Base-by-base conservation (phyloP, 1,284 basidiomycete species). In the Pyrrhoderma lamaoense region DNA sequence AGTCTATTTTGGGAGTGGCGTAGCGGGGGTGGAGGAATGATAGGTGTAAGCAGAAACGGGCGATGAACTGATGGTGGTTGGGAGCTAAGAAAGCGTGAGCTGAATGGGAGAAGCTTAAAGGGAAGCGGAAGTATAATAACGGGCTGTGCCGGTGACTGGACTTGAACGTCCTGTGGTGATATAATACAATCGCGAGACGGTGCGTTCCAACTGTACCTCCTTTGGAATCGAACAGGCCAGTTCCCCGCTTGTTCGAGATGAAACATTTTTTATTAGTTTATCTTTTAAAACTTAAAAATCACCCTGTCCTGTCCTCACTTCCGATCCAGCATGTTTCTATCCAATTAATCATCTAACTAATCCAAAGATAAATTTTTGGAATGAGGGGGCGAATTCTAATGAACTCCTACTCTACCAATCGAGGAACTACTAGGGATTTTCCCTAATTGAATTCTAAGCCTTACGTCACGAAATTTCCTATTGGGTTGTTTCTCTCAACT, bases 61-160 rank as follows among this genome's bases (percentile, higher is more conserved):
- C 43, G 39, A n/a, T 25, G 34, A 22, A 44, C 19, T 49, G 52
- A 49, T 53, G 52, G 42, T 49, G 52, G 52, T 49, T 36, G 23
- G 42, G 39, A 37, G 38, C 40, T 25, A 47, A 53, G 7, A 31
- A 31, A 31, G 27, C 27, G 27, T 31, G 52, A 42, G 47, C 18
- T 40, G 40, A 21, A 22, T 18, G 19, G n/a, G 36, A 36, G 40
- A 25, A 22, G 23, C 16, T 47, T 45, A 48, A 22, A 16, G 18
- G 42, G 18, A 38, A 36, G 47, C 52, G 47, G 52, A 53, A 48
- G 46, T 53, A 49, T 47, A 53, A 42, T 38, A 44, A 37, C 52
- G 52, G 52, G 47, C 52, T 53, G 52, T 53, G 52, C 52, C 52
- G 52, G 49, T 42, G 48, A 19, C 42, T 34, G 27, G 34, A 16